Evolutionary conservation across 2,329 filamentous ascomycete species (phyloP), one percentile per base, ranked within the genome.

Genomic region (Macroventuria anomochaeta): DNA sequence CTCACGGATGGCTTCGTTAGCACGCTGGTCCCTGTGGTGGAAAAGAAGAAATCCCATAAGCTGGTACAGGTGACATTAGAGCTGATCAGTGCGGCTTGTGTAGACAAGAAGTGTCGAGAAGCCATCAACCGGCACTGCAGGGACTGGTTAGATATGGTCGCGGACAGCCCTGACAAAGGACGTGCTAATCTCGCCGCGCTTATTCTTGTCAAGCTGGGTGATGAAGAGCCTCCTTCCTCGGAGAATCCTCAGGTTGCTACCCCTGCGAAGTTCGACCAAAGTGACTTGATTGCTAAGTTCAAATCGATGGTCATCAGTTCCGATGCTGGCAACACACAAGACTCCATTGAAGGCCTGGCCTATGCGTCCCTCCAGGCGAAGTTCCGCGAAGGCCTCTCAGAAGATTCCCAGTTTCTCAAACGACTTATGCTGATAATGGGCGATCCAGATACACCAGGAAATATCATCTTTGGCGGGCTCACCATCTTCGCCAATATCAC

Each of bases 41-140:
- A 88, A 60, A 85, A 88, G 70, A 90, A 88, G 80, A 96, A 93
- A 79, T 93, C 89, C 70, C 84, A 85, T 62, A 91, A 91, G 65
- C 88, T 97, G 18, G 92, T 96, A 75, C 88, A 90, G 53, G 90
- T 92, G 2, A 89, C 91, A 40, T 76, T 99, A 62, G 90, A 97
- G 68, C 86, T 99, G 77, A 82, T 99, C 53, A 96, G 93, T 75
- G 91, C 91, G 11, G 93, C 93, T 6, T 97, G 92, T 75, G 90
- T 96, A 75, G 90, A 96, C 70, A 83, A 86, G 39, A 79, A 85
- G 7, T 97, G 93, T 68, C 86, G 95, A 18, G 89, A 93, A 61
- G 89, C 89, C 7, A 89, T 97, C 55, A 84, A 86, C 62, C 92
- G 92, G 72, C 87, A 96, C 69, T 96, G 93, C 73, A 81, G 85